Conservation (phyloP, 257 asterid genomes). For the Leptodermis oblonga region DNA sequence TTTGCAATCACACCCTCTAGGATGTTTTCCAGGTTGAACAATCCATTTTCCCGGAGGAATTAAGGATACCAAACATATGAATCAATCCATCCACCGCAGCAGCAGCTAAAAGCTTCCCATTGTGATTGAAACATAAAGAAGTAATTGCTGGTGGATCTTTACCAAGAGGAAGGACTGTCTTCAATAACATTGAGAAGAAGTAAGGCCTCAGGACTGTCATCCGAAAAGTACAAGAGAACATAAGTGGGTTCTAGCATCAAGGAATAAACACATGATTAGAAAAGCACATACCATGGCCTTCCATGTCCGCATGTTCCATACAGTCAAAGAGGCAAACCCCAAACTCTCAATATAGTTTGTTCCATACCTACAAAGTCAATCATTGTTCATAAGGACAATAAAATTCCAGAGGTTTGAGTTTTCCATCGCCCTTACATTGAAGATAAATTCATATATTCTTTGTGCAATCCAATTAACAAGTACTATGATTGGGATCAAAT, state of each 20-base stretch:
- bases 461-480: background rate
- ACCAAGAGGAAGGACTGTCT: conserved; percentile 99
- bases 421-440: background rate
- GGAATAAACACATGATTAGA: conserved; percentile 22
- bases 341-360: conserved; percentile 43
- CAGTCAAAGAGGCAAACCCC: conserved; percentile 91
- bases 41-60: background rate
- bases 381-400: conserved; percentile 11
- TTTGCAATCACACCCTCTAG: background rate
- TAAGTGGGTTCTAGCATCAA: conserved; percentile 17
- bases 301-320: conserved; percentile 99
- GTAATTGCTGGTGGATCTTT: conserved; percentile 96
- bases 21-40: background rate
- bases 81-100: conserved; percentile 97
- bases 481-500: background rate
- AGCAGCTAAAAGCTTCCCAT: conserved; percentile 98
- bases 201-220: conserved; percentile 32
- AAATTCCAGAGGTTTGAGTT: background rate
- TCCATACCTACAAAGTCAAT: conserved; percentile 56
- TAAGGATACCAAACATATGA: conserved; percentile 97
- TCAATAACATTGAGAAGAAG: conserved; percentile 50
- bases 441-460: background rate
- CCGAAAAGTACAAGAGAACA: conserved; percentile 20
- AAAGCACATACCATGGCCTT: conserved; percentile 74
- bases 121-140: conserved; percentile 89